phyloP scores from a whole-genome alignment of 2,329 filamentous ascomycete species.

The Colletotrichum graminicola region DNA sequence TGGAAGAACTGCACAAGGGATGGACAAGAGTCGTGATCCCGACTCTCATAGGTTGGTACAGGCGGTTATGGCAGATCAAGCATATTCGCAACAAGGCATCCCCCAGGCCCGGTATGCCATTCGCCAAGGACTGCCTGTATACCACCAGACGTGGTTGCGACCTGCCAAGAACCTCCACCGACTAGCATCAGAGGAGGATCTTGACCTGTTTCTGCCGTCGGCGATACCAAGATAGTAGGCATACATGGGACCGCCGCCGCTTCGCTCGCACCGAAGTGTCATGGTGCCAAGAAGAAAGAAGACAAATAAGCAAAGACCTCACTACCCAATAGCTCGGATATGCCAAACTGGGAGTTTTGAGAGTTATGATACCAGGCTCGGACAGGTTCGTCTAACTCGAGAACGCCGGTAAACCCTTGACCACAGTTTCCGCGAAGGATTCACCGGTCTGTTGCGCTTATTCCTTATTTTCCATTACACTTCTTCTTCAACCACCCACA shows the following conservation, averaged over 20 bases:
- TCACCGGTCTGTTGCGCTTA: not conserved
- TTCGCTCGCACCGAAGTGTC: not conserved
- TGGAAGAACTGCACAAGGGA: not conserved
- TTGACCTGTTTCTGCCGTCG: not conserved
- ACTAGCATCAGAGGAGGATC: not conserved
- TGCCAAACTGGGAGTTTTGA: not conserved
- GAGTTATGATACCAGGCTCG: not conserved
- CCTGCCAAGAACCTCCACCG: constrained; percentile 23
- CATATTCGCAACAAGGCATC: constrained; percentile 24
- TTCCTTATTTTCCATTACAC: not conserved
- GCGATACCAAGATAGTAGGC: not conserved
- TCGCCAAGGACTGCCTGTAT: not conserved
- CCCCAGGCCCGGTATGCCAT: constrained; percentile 10
- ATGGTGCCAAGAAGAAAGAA: not conserved
- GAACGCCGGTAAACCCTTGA: too few relatives aligned
- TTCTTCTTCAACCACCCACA: too few relatives aligned
- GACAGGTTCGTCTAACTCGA: not conserved
- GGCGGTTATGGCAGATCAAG: constrained; percentile 32
- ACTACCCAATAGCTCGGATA: not conserved
- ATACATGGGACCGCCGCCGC: not conserved
- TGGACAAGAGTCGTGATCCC: constrained; percentile 5
- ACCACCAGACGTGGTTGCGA: constrained; percentile 16
- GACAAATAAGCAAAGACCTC: not conserved
- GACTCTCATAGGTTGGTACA: not conserved
- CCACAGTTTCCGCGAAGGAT: not conserved